Percentiles rank a stretch among this genome's conserved stretches.
Evolutionary conservation across 306 rosid species (phyloP).

Genomic region (Geum urbanum): DNA sequence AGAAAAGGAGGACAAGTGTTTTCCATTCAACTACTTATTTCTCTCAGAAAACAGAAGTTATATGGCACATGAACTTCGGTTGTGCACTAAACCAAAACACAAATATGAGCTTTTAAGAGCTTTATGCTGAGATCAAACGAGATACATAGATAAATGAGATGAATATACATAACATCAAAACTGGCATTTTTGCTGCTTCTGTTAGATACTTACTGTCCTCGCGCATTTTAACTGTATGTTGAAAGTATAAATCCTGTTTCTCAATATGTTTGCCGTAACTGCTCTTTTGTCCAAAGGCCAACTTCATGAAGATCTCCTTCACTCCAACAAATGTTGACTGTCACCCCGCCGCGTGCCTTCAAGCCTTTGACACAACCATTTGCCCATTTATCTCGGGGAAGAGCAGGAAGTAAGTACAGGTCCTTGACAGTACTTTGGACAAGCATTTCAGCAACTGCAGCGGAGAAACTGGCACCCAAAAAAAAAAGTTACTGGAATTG

Average conservation of each 20-base stretch:
- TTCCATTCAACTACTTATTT: too few species aligned
- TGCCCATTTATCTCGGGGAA: slow-evolving; percentile 75
- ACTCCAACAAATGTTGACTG: slow-evolving; percentile 72
- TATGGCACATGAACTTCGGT: too few species aligned
- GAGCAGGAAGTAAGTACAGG: slow-evolving; percentile 68
- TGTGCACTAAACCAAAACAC: too few species aligned
- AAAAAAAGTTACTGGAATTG: not conserved
- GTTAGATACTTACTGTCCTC: slow-evolving; percentile 19
- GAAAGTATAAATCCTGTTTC: slow-evolving; percentile 53
- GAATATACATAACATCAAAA: not conserved
- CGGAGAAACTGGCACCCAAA: slow-evolving; percentile 43
- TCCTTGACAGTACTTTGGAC: slow-evolving; percentile 75
- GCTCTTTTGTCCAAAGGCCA: slow-evolving; percentile 60
- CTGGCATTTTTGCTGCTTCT: not conserved
- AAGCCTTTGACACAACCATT: slow-evolving; percentile 80
- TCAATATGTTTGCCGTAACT: slow-evolving; percentile 32
- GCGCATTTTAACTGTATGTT: slow-evolving; percentile 52
- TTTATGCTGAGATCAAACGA: not conserved
- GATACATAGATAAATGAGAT: not conserved
- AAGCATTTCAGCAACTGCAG: slow-evolving; percentile 76
- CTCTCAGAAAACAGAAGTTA: too few species aligned
- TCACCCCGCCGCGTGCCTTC: slow-evolving; percentile 70
- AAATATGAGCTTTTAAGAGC: too few species aligned
- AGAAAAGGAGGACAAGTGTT: too few species aligned
- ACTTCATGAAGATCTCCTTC: slow-evolving; percentile 68